phyloP scores from a whole-genome alignment of 2,329 filamentous ascomycete genomes.

The Ceratocystis ficicola region DNA sequence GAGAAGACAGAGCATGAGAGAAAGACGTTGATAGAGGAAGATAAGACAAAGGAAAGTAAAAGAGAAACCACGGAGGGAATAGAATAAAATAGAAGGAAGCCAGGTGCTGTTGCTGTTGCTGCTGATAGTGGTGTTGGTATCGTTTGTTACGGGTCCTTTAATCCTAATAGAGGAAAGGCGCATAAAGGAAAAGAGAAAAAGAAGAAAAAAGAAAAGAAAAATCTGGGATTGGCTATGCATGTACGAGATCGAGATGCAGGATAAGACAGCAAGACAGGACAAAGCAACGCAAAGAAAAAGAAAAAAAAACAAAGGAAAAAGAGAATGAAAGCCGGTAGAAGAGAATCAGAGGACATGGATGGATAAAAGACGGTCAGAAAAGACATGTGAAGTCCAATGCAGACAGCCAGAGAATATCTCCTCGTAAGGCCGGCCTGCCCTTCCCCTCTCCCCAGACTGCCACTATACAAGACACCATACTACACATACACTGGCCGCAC shows the following conservation, averaged over 20 bases:
- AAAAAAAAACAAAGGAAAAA: constrained; percentile 22
- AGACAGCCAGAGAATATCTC: constrained; percentile 4
- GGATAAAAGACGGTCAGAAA: background rate
- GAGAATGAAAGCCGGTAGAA: constrained; percentile 18
- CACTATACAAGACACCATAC: background rate
- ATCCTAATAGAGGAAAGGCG: background rate
- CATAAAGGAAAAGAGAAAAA: background rate
- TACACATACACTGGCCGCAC: constrained; percentile 20
- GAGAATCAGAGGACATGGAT: constrained; percentile 5
- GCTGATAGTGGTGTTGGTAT: background rate
- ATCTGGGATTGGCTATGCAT: background rate
- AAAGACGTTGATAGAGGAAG: background rate
- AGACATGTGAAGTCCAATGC: constrained; percentile 9
- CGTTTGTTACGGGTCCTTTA: no score
- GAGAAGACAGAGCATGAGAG: background rate
- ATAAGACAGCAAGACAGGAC: constrained; percentile 23
- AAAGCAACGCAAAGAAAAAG: background rate
- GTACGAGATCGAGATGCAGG: constrained; percentile 22
- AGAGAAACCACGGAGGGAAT: background rate
- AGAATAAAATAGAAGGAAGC: background rate
- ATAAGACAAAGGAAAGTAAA: constrained; percentile 7
- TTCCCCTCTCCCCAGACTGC: constrained; percentile 5
- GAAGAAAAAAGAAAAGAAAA: constrained; percentile 14
- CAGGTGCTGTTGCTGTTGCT: background rate
- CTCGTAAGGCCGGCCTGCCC: background rate